Conservation (phyloP, 345 rosid species). For the Arabis alpina region DNA sequence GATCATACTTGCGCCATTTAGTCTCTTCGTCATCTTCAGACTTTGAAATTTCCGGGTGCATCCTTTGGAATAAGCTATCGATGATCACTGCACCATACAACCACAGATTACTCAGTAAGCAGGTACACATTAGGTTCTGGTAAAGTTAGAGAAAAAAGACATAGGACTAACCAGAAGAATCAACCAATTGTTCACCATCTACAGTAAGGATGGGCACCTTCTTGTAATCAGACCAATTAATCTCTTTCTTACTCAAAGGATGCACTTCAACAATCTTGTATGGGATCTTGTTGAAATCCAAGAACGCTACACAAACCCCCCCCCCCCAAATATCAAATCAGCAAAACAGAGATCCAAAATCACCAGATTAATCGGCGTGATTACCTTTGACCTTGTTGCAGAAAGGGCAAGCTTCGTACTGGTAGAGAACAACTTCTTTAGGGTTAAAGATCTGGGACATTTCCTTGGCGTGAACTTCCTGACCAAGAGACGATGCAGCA, state of each 20-base stretch:
- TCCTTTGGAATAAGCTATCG: conserved; percentile 59
- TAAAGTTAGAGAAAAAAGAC: neutral
- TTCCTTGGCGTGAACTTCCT: conserved; percentile 75
- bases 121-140: neutral
- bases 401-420: conserved; percentile 97
- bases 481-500: conserved; percentile 54
- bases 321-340: neutral
- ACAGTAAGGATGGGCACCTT: conserved; percentile 86
- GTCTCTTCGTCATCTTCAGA: conserved; percentile 66
- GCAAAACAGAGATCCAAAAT: conserved; percentile 10
- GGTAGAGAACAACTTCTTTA: conserved; percentile 81
- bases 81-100: conserved; percentile 64
- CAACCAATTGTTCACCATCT: conserved; percentile 86
- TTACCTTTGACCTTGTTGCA: conserved; percentile 95
- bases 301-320: conserved; percentile 64
- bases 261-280: conserved; percentile 95
- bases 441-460: conserved; percentile 54
- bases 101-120: conserved; percentile 8
- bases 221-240: conserved; percentile 95
- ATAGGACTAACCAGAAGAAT: conserved; percentile 73
- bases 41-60: conserved; percentile 54
- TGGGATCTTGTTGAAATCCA: conserved; percentile 81
- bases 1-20: conserved; percentile 76
- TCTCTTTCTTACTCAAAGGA: conserved; percentile 86
- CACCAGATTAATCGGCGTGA: neutral